These are phyloP conservation scores for Hymenoscyphus linearis DNA, from an alignment of 2,329 filamentous ascomycete genomes.

Conservation along the genomic window DNA sequence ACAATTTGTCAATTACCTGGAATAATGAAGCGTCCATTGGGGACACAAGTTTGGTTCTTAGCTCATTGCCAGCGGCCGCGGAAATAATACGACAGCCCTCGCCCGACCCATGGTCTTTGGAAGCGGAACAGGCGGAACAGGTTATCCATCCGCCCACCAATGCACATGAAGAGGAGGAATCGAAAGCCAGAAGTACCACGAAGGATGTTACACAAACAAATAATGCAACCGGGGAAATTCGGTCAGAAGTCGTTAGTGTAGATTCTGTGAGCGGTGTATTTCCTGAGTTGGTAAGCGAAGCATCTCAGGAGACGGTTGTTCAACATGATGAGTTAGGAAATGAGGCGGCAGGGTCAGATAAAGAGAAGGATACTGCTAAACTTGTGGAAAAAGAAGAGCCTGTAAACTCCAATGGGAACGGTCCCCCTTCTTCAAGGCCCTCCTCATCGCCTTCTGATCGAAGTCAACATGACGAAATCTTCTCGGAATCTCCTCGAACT, in stretches of 20 bases:
- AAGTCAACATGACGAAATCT: slow-evolving; percentile 25
- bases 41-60: slow-evolving; percentile 13
- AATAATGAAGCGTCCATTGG: slow-evolving; percentile 4
- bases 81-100: slow-evolving; percentile 21
- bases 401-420: slow-evolving; percentile 9
- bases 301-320: not conserved
- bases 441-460: slow-evolving; percentile 30
- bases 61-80: slow-evolving; percentile 11
- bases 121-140: not conserved
- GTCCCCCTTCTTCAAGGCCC: slow-evolving; percentile 21
- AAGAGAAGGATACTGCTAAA: not conserved
- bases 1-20: slow-evolving; percentile 14
- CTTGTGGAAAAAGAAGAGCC: not conserved
- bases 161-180: not conserved
- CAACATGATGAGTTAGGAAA: not conserved
- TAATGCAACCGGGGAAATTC: not conserved
- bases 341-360: not conserved
- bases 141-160: not conserved
- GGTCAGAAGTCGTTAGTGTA: not conserved
- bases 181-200: not conserved
- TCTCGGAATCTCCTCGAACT: slow-evolving; percentile 29
- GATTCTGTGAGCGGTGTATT: slow-evolving; percentile 2
- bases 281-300: not conserved
- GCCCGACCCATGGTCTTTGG: slow-evolving; percentile 28
- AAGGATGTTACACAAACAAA: not conserved